These are phyloP conservation scores for Syncephalastrum racemosum DNA, from an alignment of 371 early-diverging fungal genomes.

Conservation along the genomic window DNA sequence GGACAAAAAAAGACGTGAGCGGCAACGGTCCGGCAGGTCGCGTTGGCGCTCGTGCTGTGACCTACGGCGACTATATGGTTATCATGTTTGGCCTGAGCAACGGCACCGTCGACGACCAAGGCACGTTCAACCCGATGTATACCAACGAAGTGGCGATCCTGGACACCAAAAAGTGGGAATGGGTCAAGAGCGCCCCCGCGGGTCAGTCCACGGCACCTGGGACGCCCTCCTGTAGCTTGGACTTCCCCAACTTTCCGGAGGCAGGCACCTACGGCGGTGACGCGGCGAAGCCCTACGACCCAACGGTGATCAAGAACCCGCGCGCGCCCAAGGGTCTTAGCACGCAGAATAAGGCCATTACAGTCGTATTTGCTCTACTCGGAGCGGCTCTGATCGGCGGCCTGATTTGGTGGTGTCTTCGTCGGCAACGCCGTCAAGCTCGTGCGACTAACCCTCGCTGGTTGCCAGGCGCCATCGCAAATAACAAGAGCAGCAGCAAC, in stretches of 20 bases:
- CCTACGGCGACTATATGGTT: conserved; percentile 40
- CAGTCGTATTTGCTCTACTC: conserved; percentile 27
- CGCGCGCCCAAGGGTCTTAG: conserved; percentile 9
- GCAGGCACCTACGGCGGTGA: conserved; percentile 1
- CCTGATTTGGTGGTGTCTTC: conserved; percentile 16
- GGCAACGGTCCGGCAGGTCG: conserved; percentile 33
- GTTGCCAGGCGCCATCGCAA: conserved; percentile 30
- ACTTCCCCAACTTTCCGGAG: conserved; percentile 15
- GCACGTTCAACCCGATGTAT: conserved; percentile 3
- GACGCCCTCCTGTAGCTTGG: conserved; percentile 20
- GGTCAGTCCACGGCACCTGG: conserved; percentile 1
- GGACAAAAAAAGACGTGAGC: conserved; percentile 27
- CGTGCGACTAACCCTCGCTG: conserved; percentile 40
- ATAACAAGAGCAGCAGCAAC: conserved; percentile 15
- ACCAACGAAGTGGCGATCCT: conserved; percentile 30
- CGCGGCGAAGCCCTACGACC: conserved; percentile 14
- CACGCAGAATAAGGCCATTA: conserved; percentile 29
- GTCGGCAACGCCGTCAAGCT: conserved; percentile 17
- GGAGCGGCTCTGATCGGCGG: conserved; percentile 13
- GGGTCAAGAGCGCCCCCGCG: conserved; percentile 25
- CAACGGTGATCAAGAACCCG: conserved; percentile 21
- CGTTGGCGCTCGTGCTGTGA: conserved; percentile 30
- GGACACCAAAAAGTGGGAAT: conserved; percentile 38
- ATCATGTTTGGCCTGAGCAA: conserved; percentile 28
- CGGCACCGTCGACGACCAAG: not conserved